Evolutionary conservation across 805 yeast species (phyloP), one percentile per base, ranked within the genome.

Genomic region (Priceomyces melissophilus): DNA sequence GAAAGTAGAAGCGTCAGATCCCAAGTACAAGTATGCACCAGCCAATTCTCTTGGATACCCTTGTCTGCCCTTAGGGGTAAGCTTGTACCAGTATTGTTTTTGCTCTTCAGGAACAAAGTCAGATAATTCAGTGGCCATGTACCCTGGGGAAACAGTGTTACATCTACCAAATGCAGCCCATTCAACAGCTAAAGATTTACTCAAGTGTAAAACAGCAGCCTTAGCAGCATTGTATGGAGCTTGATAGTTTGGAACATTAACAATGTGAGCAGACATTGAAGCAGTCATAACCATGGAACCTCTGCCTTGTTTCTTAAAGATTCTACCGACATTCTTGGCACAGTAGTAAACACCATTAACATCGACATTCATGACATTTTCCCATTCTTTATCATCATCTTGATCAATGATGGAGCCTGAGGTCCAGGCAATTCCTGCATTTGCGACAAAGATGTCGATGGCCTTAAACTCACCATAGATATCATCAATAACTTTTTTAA

Each of bases 91-190:
- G 37, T 50, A 57, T 42, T 54, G 53, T 59, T 67, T 66, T 40
- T 58, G 50, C 3, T 59, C 68, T 11, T 52, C 55, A 3, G 65
- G 61, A n/a, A 61, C 65, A 41, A 70, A 70, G 43, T 65, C 72
- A 30, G 69, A 57, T 37, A 87, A 72, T 47, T 82, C 87, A 7
- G 95, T 84, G 44, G 75, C 76, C 45, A 86, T 83, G 69, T 87
- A 87, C n/a, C 96, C 96, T 15, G 96, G 96, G 11, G 88, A 81
- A 25, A 87, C 76, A 23, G 86, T 71, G 69, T 87, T 87, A 43
- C 82, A 91, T 50, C 95, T 76, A n/a, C 91, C 95, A 55, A 84
- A 84, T 30, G 60, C 52, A n/a, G 89, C 79, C 90, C 93, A 88
- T 67, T 88, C 96, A 32, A 87, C 80, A 11, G 96, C 91, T 48